Evolutionary conservation across 495 filamentous ascomycete genomes (phyloP).

Genomic region (Darksidea phi): DNA sequence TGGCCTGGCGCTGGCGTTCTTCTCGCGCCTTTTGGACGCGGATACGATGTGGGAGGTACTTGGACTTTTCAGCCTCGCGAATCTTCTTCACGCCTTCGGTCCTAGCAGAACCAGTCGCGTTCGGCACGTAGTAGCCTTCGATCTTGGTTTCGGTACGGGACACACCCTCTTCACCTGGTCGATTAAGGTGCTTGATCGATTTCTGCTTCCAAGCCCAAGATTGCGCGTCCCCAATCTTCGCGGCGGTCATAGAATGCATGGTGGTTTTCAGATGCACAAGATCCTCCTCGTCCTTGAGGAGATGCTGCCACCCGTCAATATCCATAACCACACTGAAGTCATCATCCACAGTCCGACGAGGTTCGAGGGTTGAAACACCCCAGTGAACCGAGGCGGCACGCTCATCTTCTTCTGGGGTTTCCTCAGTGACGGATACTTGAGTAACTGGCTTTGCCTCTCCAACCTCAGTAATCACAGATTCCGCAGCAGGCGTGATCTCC

Average conservation of each 20-base stretch:
- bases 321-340: slow-evolving; percentile 65
- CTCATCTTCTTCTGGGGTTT: slow-evolving; percentile 39
- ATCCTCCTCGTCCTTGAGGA: slow-evolving; percentile 79
- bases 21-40: slow-evolving; percentile 87
- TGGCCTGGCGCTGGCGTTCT: slow-evolving; percentile 77
- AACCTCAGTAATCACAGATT: slow-evolving; percentile 43
- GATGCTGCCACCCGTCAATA: slow-evolving; percentile 73
- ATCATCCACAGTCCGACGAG: slow-evolving; percentile 66
- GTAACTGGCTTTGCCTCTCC: slow-evolving; percentile 38
- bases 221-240: slow-evolving; percentile 62
- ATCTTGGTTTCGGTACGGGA: slow-evolving; percentile 60
- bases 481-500: slow-evolving; percentile 48
- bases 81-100: slow-evolving; percentile 95
- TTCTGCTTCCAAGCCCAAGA: slow-evolving; percentile 91
- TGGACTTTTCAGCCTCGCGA: slow-evolving; percentile 92
- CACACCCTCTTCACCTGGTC: slow-evolving; percentile 52
- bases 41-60: slow-evolving; percentile 96
- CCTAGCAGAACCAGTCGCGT: slow-evolving; percentile 76
- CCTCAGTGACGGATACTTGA: slow-evolving; percentile 34
- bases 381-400: slow-evolving; percentile 54
- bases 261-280: slow-evolving; percentile 57
- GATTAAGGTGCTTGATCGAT: slow-evolving; percentile 81
- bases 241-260: slow-evolving; percentile 49
- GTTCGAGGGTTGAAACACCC: slow-evolving; percentile 59
- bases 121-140: slow-evolving; percentile 87